A percentile compares a stretch with the other conserved stretches of the same genome.
phyloP scores from a whole-genome alignment of 2,329 filamentous ascomycete species.

The Colletotrichum sp. region DNA sequence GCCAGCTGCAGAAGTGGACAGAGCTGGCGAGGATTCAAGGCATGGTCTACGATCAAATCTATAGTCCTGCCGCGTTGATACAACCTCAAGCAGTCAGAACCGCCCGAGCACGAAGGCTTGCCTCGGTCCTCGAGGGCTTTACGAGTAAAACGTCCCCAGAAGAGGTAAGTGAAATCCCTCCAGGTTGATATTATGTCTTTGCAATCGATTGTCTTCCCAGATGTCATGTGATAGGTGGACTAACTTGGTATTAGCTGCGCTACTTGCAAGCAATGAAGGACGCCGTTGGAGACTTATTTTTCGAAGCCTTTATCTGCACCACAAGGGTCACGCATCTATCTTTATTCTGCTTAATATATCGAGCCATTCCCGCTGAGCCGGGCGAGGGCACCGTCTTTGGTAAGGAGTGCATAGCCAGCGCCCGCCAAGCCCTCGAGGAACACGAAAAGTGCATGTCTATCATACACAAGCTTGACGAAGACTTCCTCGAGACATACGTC shows the following conservation, averaged over 20 bases:
- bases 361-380: conserved; percentile 24
- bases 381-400: conserved; percentile 23
- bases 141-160: not conserved
- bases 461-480: not conserved
- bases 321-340: conserved; percentile 26
- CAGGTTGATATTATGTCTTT: not conserved
- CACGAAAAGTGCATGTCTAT: conserved; percentile 22
- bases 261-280: not conserved
- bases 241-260: not conserved
- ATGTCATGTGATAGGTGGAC: not conserved
- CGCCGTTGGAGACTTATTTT: conserved; percentile 3
- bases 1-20: conserved; percentile 19
- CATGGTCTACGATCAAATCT: conserved; percentile 30
- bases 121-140: not conserved
- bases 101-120: conserved; percentile 11
- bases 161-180: not conserved
- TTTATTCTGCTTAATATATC: conserved; percentile 30
- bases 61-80: conserved; percentile 27
- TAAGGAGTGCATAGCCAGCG: conserved; percentile 26
- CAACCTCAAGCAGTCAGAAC: conserved; percentile 23
- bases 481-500: conserved; percentile 14
- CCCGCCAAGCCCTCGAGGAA: conserved; percentile 24
- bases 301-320: conserved; percentile 21
- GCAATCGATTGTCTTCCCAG: not conserved
- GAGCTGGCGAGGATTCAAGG: conserved; percentile 25